Evolutionary conservation across 139 green algal species (phyloP), one percentile per base, ranked within the genome.

Genomic region (Chlamydomonas sp.): DNA sequence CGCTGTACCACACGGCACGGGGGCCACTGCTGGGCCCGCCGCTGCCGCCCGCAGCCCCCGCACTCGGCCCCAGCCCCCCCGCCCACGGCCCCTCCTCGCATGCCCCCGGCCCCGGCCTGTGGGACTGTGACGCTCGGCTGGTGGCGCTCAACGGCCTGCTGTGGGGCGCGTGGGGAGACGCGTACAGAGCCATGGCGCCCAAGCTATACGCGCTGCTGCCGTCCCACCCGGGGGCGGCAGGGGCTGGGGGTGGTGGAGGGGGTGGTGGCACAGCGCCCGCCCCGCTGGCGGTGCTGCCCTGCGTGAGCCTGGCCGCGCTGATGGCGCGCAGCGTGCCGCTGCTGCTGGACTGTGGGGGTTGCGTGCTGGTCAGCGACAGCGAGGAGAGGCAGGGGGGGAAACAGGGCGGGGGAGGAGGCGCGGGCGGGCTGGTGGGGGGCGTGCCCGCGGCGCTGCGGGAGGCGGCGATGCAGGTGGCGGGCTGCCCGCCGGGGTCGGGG

Each of bases 141-240:
- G 4, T 49, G 58, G 73, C 12, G 62, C 63, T 81, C 63, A 81
- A 88, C 63, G 16, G 15, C 58, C 63, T 88, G 63, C 83, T 88
- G 15, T n/a, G 83, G 31, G 69, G 73, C 2, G 62, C 83, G 7
- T 88, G 83, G 83, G 49, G 4, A 2, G 74, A 82, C 57, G 61
- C 83, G 5, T 88, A 88, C 62, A 62, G 83, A 2, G 49, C 63
- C 62, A 88, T 88, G 83, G 31, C 83, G 63, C 83, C 83, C 6
- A 88, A 88, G 83, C 74, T 88, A 1, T 88, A 82, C 59, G 83
- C 83, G 1, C 18, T 88, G 16, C 74, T 88, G 63, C 73, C 73
- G 7, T 17, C 12, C 20, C 68, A 68, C 61, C 66, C 5, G 20
- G 15, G 1, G 6, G 7, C 57, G 14, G 2, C 57, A 0, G 14